Evolutionary conservation across 306 rosid species (phyloP), one percentile per base, ranked within the genome.

Genomic region (Casuarina equisetifolia): DNA sequence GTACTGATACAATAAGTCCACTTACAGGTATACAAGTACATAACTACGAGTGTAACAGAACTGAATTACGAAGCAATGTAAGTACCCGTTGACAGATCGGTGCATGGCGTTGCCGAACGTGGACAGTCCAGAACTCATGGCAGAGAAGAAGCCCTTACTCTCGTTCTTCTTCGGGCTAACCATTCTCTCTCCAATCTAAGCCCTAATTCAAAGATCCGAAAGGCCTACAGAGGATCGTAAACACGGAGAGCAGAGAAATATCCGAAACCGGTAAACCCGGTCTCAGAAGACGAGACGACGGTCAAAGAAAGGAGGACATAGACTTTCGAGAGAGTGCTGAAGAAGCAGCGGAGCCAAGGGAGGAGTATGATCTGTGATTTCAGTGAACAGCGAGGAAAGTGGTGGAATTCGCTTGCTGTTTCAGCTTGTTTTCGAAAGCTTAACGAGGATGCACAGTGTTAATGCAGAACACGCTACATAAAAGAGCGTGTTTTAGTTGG

Each of bases 61-160:
- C 4, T n/a, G 15, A 58, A 25, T 58, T 58, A 58, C 12, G 52
- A 61, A 49, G 9, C 38, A 57, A 78, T 67, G 62, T 25, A 69
- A 40, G 79, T 83, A 94, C 98, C 98, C 96, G 81, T 87, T 87
- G 42, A 94, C 97, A 74, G 98, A 94, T 90, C 96, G 92, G 83
- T 89, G 92, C 97, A 94, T 86, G 79, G 92, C 98, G 85, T 61
- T 91, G 86, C 91, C 66, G 82, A 94, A 83, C 74, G 76, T 70
- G 81, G 97, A 88, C 43, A 93, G 55, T 61, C 96, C 87, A 6
- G 97, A 94, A 75, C 82, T 84, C 91, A 94, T 79, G 80, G 97
- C 76, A 51, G 96, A 83, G 15, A 94, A 90, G 75, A 94, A 80
- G 55, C 98, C 97, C 73, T 82, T 81, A 73, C 39, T 80, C 73